Percentiles rank a stretch among this genome's conserved stretches.
These are phyloP conservation scores for Lentinula edodes DNA, from an alignment of 768 basidiomycete genomes.

Conservation along the genomic window DNA sequence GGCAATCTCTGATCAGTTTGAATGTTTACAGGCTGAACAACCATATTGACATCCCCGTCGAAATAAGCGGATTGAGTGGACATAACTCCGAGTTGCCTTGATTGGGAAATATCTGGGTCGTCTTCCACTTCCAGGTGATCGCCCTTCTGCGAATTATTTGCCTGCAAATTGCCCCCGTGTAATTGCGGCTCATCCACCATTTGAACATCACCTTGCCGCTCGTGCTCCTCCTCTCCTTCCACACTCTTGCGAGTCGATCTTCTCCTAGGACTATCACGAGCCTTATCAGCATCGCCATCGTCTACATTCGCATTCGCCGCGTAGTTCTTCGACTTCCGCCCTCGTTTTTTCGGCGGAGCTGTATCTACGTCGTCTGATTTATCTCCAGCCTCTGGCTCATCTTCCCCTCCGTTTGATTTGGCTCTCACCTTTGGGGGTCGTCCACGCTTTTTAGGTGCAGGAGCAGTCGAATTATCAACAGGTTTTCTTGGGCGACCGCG, in stretches of 20 bases:
- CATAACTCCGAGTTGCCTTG: too few relatives aligned
- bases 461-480: neutral
- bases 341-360: neutral
- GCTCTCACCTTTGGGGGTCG: conserved; percentile 21
- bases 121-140: too few relatives aligned
- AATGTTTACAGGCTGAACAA: neutral
- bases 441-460: conserved; percentile 27
- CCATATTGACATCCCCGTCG: neutral
- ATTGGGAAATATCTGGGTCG: neutral
- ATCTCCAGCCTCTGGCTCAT: neutral
- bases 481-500: conserved; percentile 22
- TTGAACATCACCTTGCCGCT: neutral
- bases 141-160: too few relatives aligned
- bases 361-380: neutral
- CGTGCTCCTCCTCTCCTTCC: neutral
- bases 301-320: neutral
- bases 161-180: neutral
- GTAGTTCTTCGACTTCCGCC: neutral
- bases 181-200: neutral
- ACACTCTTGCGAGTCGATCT: neutral
- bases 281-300: neutral
- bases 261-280: too few relatives aligned
- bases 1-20: neutral
- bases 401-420: neutral
- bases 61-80: too few relatives aligned